Conservation (phyloP, 1,284 basidiomycete genomes). For the Phaffia rhodozyma region DNA sequence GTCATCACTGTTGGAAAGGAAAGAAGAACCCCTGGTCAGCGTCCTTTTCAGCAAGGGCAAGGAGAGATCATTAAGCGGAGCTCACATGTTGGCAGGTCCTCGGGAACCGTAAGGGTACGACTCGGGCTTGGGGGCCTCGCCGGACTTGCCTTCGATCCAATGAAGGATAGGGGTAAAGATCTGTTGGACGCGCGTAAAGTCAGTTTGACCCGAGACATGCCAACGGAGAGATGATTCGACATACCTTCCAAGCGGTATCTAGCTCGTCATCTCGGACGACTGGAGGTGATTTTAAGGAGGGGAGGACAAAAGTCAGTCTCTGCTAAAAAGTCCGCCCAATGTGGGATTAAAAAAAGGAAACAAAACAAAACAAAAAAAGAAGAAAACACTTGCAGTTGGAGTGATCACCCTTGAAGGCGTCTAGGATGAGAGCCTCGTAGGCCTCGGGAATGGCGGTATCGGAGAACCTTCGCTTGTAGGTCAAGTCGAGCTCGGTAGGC, state of each 20-base stretch:
- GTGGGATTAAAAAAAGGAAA: too few species aligned
- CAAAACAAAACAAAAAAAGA: neutral
- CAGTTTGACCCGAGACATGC: neutral
- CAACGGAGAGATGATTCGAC: conserved; percentile 20
- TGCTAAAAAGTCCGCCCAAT: too few species aligned
- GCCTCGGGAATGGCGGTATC: conserved; percentile 84
- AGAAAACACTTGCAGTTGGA: conserved; percentile 44
- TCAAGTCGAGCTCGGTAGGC: conserved; percentile 90
- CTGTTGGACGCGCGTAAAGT: conserved; percentile 36
- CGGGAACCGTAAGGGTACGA: conserved; percentile 83
- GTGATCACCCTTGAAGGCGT: conserved; percentile 76
- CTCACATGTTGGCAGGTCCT: conserved; percentile 73
- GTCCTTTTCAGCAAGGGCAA: too few species aligned
- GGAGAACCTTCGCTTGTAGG: conserved; percentile 85
- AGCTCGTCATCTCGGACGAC: conserved; percentile 34
- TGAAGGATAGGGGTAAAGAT: conserved; percentile 91
- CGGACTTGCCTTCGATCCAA: conserved; percentile 69
- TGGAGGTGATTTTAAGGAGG: neutral
- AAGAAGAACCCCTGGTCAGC: too few species aligned
- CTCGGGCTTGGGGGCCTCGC: conserved; percentile 50
- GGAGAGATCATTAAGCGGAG: too few species aligned
- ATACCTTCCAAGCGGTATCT: conserved; percentile 40
- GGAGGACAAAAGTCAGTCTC: neutral
- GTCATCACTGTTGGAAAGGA: too few species aligned
- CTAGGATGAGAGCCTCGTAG: conserved; percentile 82